These are phyloP conservation scores for Coniochaeta sp. DNA, from an alignment of 2,329 filamentous ascomycete genomes.

Conservation along the genomic window DNA sequence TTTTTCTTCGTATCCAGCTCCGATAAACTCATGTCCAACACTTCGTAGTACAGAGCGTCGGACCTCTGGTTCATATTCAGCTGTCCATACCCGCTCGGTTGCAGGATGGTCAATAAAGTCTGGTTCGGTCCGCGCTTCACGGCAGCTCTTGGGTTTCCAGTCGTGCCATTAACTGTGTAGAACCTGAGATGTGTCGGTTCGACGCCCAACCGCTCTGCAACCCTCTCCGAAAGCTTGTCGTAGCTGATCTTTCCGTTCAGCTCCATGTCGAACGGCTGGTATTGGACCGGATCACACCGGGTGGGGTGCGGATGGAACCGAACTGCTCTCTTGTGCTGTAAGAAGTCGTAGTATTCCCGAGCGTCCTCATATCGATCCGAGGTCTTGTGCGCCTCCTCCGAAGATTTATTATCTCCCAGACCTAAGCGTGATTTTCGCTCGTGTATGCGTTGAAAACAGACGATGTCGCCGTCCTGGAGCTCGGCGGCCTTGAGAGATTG, in stretches of 20 bases:
- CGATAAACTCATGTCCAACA: constrained; percentile 87
- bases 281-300: constrained; percentile 46
- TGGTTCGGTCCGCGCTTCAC: constrained; percentile 67
- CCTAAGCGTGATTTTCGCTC: constrained; percentile 37
- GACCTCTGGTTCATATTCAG: constrained; percentile 61
- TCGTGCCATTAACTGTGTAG: constrained; percentile 72
- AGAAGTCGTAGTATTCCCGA: constrained; percentile 85
- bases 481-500: constrained; percentile 84
- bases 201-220: constrained; percentile 68
- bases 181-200: constrained; percentile 86
- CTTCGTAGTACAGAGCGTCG: constrained; percentile 84
- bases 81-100: constrained; percentile 64
- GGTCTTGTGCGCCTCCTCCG: constrained; percentile 28
- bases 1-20: constrained; percentile 91
- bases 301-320: constrained; percentile 64
- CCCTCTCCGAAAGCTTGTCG: constrained; percentile 76
- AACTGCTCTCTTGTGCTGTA: constrained; percentile 75
- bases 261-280: constrained; percentile 64
- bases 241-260: constrained; percentile 87
- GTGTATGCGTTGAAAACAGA: constrained; percentile 75
- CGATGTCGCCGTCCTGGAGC: constrained; percentile 93
- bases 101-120: constrained; percentile 73
- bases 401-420: constrained; percentile 27
- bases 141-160: constrained; percentile 67
- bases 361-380: constrained; percentile 61